phyloP scores from a whole-genome alignment of 129 eudicot genomes.

The Pseudognaphalium luteoalbum region DNA sequence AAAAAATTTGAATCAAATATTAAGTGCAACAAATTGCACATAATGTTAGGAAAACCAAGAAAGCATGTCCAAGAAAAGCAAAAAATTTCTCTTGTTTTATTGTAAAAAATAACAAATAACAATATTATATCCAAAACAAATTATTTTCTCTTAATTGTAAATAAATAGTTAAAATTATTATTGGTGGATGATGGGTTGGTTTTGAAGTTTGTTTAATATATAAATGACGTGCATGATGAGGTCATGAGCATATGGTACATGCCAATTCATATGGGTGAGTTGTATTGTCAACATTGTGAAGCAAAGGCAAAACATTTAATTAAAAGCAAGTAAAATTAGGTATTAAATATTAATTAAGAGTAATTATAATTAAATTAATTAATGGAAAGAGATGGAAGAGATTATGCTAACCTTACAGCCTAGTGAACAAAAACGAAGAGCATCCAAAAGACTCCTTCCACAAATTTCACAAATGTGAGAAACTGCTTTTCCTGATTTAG shows the following conservation, averaged over 20 bases:
- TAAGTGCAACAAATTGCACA: no score
- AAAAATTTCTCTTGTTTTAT: constrained; percentile 6
- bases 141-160: background rate
- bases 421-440: constrained; percentile 91
- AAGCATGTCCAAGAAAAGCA: constrained; percentile 14
- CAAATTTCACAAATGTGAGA: constrained; percentile 88
- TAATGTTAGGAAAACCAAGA: constrained; percentile 1
- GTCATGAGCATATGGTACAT: constrained; percentile 41
- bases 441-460: constrained; percentile 85
- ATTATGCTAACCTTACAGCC: constrained; percentile 85
- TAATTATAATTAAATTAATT: background rate
- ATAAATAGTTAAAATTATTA: constrained; percentile 3
- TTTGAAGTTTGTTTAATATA: constrained; percentile 17
- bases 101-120: background rate
- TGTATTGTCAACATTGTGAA: constrained; percentile 36
- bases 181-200: constrained; percentile 38
- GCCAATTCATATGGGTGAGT: constrained; percentile 45
- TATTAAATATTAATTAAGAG: background rate
- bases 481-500: constrained; percentile 80
- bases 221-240: constrained; percentile 37
- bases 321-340: background rate
- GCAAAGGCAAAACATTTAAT: constrained; percentile 28
- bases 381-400: background rate
- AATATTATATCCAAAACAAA: background rate
- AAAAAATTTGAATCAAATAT: no score